A percentile compares a stretch with the other conserved stretches of the same genome.
Evolutionary conservation across 2,329 filamentous ascomycete species (phyloP).

Genomic region (Dothiorella sarmentorum): DNA sequence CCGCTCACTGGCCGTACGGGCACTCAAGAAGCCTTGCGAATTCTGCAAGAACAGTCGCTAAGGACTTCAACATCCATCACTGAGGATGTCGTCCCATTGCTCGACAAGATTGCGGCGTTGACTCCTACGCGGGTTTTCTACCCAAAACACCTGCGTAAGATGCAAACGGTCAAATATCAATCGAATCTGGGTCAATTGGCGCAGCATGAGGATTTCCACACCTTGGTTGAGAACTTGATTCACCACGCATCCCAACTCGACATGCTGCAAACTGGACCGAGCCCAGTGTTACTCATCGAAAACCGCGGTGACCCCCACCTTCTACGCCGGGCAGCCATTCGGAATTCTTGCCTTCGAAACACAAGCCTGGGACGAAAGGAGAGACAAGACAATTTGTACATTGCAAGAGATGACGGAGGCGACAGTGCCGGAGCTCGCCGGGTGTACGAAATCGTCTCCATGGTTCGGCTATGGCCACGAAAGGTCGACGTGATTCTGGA

Average conservation of each 20-base stretch:
- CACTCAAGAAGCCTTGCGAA: conserved; percentile 52
- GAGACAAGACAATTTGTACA: conserved; percentile 21
- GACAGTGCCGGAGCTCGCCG: conserved; percentile 22
- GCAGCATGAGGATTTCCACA: conserved; percentile 21
- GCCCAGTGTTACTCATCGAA: conserved; percentile 36
- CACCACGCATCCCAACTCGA: conserved; percentile 22
- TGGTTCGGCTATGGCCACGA: conserved; percentile 17
- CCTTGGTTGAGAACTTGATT: conserved; percentile 19
- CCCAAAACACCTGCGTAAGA: conserved; percentile 37
- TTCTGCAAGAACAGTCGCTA: conserved; percentile 49
- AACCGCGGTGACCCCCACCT: conserved; percentile 24
- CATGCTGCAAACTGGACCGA: conserved; percentile 33
- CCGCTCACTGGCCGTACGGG: conserved; percentile 49
- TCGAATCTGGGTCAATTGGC: conserved; percentile 33
- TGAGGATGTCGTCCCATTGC: conserved; percentile 19
- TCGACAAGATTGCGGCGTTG: conserved; percentile 29
- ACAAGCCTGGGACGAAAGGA: conserved; percentile 33
- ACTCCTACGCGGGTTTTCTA: conserved; percentile 44
- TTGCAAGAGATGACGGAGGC: conserved; percentile 14
- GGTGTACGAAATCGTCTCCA: conserved; percentile 20
- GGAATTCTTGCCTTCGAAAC: conserved; percentile 29
- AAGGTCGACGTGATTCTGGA: not conserved
- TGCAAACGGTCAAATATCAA: conserved; percentile 46
- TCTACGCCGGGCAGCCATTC: conserved; percentile 28
- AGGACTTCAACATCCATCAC: conserved; percentile 46